These are phyloP conservation scores for Barnettozyma pratensis DNA, from an alignment of 805 yeast genomes.

Conservation along the genomic window DNA sequence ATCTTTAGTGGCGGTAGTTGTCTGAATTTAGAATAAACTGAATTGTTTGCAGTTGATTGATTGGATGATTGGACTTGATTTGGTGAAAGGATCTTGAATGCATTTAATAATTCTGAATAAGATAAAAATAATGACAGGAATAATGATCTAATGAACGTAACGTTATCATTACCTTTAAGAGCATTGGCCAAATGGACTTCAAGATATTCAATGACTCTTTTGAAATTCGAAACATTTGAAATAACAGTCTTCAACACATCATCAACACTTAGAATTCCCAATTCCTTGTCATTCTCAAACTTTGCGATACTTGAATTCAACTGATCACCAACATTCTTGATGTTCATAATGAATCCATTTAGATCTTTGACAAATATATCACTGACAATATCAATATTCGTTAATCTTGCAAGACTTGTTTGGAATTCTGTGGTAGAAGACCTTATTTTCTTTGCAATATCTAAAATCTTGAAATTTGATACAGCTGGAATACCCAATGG, in stretches of 20 bases:
- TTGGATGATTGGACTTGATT: conserved; percentile 6
- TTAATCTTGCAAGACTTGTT: conserved; percentile 49
- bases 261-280: conserved; percentile 23
- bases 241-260: conserved; percentile 33
- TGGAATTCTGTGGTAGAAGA: conserved; percentile 64
- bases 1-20: conserved; percentile 24
- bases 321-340: conserved; percentile 53
- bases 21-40: conserved; percentile 4
- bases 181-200: conserved; percentile 43
- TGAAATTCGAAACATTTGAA: conserved; percentile 42
- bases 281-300: conserved; percentile 30
- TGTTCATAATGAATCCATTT: conserved; percentile 39
- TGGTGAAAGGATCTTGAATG: conserved; percentile 41
- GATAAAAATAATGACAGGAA: conserved; percentile 57
- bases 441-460: conserved; percentile 53
- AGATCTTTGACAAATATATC: conserved; percentile 49
- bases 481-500: conserved; percentile 7
- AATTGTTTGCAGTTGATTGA: conserved; percentile 3
- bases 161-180: conserved; percentile 48
- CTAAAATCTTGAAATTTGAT: conserved; percentile 26
- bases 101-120: conserved; percentile 62
- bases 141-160: conserved; percentile 60
- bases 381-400: conserved; percentile 49
- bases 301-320: conserved; percentile 53
- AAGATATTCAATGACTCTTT: conserved; percentile 42